These are phyloP conservation scores for Myriosclerotinia curreyana DNA, from an alignment of 2,329 filamentous ascomycete genomes.

Conservation along the genomic window DNA sequence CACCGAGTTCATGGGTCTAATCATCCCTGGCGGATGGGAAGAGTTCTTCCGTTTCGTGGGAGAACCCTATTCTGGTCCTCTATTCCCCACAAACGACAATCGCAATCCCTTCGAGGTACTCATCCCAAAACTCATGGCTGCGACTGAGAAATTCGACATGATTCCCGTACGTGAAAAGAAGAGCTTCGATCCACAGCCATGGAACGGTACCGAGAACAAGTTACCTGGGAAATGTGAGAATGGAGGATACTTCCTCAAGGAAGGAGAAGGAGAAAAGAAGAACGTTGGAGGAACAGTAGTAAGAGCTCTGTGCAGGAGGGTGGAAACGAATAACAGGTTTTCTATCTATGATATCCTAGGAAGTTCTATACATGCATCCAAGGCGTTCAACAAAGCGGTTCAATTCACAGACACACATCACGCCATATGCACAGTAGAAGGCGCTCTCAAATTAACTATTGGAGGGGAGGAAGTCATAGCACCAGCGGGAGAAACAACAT, in stretches of 20 bases:
- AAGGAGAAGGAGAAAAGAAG: conserved; percentile 49
- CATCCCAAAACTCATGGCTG: conserved; percentile 55
- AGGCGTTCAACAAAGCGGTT: conserved; percentile 42
- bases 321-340: conserved; percentile 49
- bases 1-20: conserved; percentile 53
- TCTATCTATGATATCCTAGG: conserved; percentile 53
- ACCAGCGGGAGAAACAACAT: conserved; percentile 31
- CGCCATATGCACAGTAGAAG: conserved; percentile 50
- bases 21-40: conserved; percentile 57
- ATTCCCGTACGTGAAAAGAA: conserved; percentile 50
- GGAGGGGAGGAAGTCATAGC: conserved; percentile 34
- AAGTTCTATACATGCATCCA: conserved; percentile 41
- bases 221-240: conserved; percentile 42
- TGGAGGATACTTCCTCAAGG: conserved; percentile 49
- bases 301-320: conserved; percentile 47
- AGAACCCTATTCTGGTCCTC: conserved; percentile 49
- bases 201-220: conserved; percentile 43
- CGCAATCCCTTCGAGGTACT: conserved; percentile 50
- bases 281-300: conserved; percentile 47
- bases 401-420: conserved; percentile 51
- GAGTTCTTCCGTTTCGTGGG: conserved; percentile 59
- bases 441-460: conserved; percentile 45
- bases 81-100: conserved; percentile 52
- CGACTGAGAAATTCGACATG: conserved; percentile 55
- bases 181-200: conserved; percentile 45